Base-by-base conservation (phyloP, 768 basidiomycete genomes). In the Xerocomellus chrysenteron region DNA sequence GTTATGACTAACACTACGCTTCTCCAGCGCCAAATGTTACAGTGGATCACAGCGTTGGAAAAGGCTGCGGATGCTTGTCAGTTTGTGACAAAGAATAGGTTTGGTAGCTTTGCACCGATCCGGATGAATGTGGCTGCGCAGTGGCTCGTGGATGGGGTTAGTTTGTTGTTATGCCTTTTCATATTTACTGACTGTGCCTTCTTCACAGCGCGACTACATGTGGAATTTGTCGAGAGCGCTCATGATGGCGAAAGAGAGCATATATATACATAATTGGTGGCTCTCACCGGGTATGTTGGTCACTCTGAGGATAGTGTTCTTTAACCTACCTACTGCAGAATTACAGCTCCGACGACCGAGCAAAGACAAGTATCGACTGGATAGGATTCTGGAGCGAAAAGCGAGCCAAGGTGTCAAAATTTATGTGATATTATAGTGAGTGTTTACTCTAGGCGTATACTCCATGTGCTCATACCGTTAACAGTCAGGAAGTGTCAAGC, bases 191-290 rank as follows among this genome's bases (percentile, higher is more conserved):
- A 46, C 52, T 50, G 24, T 39, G 37, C 50, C 14, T 59, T 50
- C 50, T 57, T n/a, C 30, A 16, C 57, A 95, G 90, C 86, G 96
- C 12, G 96, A 99, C 70, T 99, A 99, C 68, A 96, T 94, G 74
- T 99, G 96, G 97, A 96, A 95, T 67, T 75, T 99, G 24, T 92
- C 92, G 24, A 83, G 92, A 40, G 96, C 96, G 0, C 87, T 99
- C 46, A 78, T 91, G 26, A 80, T 97, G 63, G 96, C 96, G 1
- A 88, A 87, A 68, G 88, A 93, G 65, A 80, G 75, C 44, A 94
- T 97, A 53, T 95, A 94, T 68, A 97, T 98, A 37, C 97, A 98
- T 68, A 96, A 96, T 73, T 98, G 96, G 96, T 98, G 96, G 97
- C 76, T 94, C 24, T 92, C 92, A 26, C 93, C 92, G 4, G 88